These are phyloP conservation scores for Sporothrix humicola DNA, from an alignment of 2,329 filamentous ascomycete species.

Conservation along the genomic window DNA sequence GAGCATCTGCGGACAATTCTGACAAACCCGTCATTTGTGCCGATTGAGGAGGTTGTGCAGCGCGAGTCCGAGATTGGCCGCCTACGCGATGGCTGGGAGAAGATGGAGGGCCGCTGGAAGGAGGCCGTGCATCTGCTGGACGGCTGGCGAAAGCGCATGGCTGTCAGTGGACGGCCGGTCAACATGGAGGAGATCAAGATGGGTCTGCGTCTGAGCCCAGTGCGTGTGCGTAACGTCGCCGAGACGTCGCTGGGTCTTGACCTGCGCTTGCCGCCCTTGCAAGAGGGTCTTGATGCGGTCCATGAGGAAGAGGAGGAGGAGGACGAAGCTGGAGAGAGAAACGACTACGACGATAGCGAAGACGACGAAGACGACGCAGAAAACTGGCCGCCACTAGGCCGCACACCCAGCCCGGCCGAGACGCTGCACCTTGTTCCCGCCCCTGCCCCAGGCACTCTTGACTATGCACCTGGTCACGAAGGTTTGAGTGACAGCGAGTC, in stretches of 20 bases:
- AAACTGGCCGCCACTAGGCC: conserved; percentile 20
- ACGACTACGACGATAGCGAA: neutral
- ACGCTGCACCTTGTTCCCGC: conserved; percentile 52
- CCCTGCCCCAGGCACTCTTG: conserved; percentile 43
- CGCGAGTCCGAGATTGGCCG: conserved; percentile 88
- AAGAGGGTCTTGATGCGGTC: conserved; percentile 39
- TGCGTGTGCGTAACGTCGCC: conserved; percentile 59
- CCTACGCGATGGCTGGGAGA: conserved; percentile 85
- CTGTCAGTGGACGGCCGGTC: conserved; percentile 70
- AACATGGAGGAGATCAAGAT: conserved; percentile 71
- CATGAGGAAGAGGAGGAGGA: conserved; percentile 37
- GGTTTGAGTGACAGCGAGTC: conserved; percentile 45
- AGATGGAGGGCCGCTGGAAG: conserved; percentile 89
- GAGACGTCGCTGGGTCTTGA: conserved; percentile 51
- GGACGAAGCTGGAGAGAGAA: conserved; percentile 40
- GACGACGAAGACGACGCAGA: neutral
- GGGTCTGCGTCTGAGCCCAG: conserved; percentile 68
- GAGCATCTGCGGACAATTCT: conserved; percentile 82
- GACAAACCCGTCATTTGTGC: conserved; percentile 95
- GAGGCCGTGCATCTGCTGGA: conserved; percentile 92
- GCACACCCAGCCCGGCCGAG: conserved; percentile 45
- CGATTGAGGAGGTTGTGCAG: conserved; percentile 91
- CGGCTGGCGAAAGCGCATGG: conserved; percentile 85
- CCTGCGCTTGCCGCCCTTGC: conserved; percentile 47
- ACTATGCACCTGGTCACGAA: conserved; percentile 40